Conservation (phyloP, 2,329 filamentous ascomycete species). For the Tolypocladium guangdongense region DNA sequence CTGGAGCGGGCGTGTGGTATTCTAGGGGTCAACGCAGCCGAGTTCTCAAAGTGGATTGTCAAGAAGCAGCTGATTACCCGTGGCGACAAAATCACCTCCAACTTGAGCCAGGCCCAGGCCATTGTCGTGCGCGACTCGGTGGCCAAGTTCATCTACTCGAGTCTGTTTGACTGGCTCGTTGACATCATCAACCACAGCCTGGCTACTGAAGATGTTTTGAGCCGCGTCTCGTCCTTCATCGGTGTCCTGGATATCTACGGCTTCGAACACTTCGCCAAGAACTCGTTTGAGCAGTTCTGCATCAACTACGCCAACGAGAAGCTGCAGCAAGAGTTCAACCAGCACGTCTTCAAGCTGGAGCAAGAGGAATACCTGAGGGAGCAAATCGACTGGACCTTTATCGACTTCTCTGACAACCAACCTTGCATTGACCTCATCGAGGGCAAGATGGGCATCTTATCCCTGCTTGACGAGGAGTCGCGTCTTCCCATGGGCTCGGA, state of each 20-base stretch:
- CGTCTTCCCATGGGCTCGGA: constrained; percentile 94
- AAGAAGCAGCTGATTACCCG: constrained; percentile 97
- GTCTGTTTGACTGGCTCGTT: constrained; percentile 98
- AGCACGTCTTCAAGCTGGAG: constrained; percentile 97
- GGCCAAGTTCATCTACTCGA: constrained; percentile 97
- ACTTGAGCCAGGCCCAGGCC: constrained; percentile 86
- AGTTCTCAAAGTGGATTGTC: constrained; percentile 95
- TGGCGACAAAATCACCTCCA: constrained; percentile 95
- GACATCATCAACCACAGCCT: constrained; percentile 88
- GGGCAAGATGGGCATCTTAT: constrained; percentile 86
- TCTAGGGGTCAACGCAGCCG: constrained; percentile 72
- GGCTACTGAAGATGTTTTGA: constrained; percentile 78
- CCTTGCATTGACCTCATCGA: constrained; percentile 98
- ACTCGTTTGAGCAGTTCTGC: constrained; percentile 99
- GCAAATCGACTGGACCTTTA: constrained; percentile 98
- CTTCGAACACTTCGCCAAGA: constrained; percentile 98
- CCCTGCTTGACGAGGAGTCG: constrained; percentile 91
- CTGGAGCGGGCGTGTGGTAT: constrained; percentile 72
- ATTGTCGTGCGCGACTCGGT: constrained; percentile 93
- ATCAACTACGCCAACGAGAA: constrained; percentile 99
- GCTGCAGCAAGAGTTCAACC: constrained; percentile 97
- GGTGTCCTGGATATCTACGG: constrained; percentile 98
- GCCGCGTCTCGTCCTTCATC: constrained; percentile 79
- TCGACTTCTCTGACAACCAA: constrained; percentile 98
- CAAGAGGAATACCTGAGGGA: constrained; percentile 96